Base-by-base conservation (phyloP, 2,329 filamentous ascomycete genomes). In the Conoideocrella luteorostrata region DNA sequence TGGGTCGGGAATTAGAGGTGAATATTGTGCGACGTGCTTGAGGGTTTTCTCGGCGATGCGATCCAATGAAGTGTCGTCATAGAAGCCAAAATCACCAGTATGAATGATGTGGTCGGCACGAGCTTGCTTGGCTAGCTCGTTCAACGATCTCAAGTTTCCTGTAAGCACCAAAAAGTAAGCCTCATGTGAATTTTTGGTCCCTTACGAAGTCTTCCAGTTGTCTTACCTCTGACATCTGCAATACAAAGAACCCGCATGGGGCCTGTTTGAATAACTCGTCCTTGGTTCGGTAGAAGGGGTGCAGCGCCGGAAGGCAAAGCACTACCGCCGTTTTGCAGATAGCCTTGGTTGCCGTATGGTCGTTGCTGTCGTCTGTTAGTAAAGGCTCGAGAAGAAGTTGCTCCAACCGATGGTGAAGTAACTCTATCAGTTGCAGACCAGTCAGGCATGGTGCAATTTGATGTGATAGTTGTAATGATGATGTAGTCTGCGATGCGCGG, bases 61-160 rank as follows among this genome's bases (percentile, higher is more conserved):
- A 60, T 97, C 91, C 54, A 98, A 74, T 28, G 93, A 98, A 43
- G 84, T 88, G 58, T 95, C 86, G 66, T 98, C 93, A 71, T 98
- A 98, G 71, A 98, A 98, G 50, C 93, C 93, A 64, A 98, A 98
- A 66, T 98, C 93, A 66, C 93, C 93, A 17, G 93, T 98, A 69
- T 98, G 93, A 60, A 98, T 89, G 67, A 98, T 95, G 71, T 96
- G 89, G 69, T 96, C 89, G 57, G 93, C 93, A 63, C 86, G 86
- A 50, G 93, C 91, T 63, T 93, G 86, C 68, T 88, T 94, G 52
- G 93, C 93, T 49, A 98, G 84, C 49, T 97, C 90, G 70, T 98
- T 98, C 59, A 98, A 75, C 53, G 93, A 96, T 69, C 85, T 82
- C 55, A 98, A 74, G 66, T 97, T 96, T 67, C 93, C 93, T 98